Evolutionary conservation across 305 asterid species (phyloP).

Genomic region (Plantago coronopus): DNA sequence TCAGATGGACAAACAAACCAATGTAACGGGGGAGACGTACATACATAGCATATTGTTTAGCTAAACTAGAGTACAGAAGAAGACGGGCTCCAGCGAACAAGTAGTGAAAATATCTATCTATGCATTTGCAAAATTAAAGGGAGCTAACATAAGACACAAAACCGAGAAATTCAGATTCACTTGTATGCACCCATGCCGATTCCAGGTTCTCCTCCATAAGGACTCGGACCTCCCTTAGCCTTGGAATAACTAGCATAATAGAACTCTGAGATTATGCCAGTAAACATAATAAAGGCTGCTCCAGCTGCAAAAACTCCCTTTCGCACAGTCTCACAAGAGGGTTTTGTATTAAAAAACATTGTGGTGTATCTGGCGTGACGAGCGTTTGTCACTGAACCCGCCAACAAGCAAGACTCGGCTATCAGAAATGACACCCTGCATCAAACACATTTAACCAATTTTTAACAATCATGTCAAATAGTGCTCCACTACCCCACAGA

Average conservation of each 20-base stretch:
- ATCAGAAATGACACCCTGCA: slow-evolving; percentile 75
- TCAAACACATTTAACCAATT: background rate
- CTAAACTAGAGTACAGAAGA: slow-evolving; percentile 26
- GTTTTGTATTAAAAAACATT: slow-evolving; percentile 36
- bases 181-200: slow-evolving; percentile 70
- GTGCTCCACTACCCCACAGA: background rate
- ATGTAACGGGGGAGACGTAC: background rate
- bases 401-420: slow-evolving; percentile 83
- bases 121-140: slow-evolving; percentile 8
- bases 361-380: slow-evolving; percentile 74
- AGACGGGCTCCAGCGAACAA: slow-evolving; percentile 13
- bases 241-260: slow-evolving; percentile 61
- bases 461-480: background rate
- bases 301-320: slow-evolving; percentile 96
- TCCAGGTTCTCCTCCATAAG: slow-evolving; percentile 55
- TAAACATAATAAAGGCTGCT: slow-evolving; percentile 76
- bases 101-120: slow-evolving; percentile 21
- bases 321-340: slow-evolving; percentile 81
- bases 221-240: slow-evolving; percentile 40
- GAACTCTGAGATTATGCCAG: slow-evolving; percentile 61
- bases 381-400: slow-evolving; percentile 90
- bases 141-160: background rate
- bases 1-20: slow-evolving; percentile 14
- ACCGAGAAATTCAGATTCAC: slow-evolving; percentile 28
- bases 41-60: background rate